phyloP scores from a whole-genome alignment of 2,329 filamentous ascomycete genomes.

The Phoma sp. region DNA sequence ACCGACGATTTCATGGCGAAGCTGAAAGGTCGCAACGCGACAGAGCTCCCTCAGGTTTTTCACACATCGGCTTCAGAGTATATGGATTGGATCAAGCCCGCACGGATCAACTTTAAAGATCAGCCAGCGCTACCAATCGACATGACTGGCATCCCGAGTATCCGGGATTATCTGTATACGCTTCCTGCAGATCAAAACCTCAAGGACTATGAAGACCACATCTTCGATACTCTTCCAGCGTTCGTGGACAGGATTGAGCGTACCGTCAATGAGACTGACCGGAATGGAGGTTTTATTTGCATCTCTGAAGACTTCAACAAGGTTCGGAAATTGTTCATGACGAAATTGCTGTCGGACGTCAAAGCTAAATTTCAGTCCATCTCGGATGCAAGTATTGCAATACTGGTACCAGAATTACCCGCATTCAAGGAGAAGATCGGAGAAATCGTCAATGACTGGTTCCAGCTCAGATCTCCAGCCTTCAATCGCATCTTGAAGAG shows the following conservation, averaged over 20 bases:
- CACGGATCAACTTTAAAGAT: not conserved
- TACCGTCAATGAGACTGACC: slow-evolving; percentile 11
- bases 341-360: not conserved
- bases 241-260: slow-evolving; percentile 25
- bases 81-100: slow-evolving; percentile 24
- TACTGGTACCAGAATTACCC: not conserved
- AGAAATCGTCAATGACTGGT: slow-evolving; percentile 12
- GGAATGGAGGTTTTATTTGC: slow-evolving; percentile 20
- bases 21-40: slow-evolving; percentile 2
- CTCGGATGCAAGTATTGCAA: not conserved
- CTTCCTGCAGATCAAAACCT: slow-evolving; percentile 25
- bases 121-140: slow-evolving; percentile 19
- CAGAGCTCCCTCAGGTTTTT: slow-evolving; percentile 9
- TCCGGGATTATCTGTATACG: slow-evolving; percentile 20
- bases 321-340: not conserved
- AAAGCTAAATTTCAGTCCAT: not conserved
- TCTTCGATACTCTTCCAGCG: slow-evolving; percentile 5
- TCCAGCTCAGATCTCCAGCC: slow-evolving; percentile 6
- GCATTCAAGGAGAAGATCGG: slow-evolving; percentile 13
- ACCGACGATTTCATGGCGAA: slow-evolving; percentile 14
- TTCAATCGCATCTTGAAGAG: slow-evolving; percentile 25
- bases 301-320: slow-evolving; percentile 24
- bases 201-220: slow-evolving; percentile 16
- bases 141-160: slow-evolving; percentile 22
- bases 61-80: slow-evolving; percentile 28